Evolutionary conservation across 768 basidiomycete genomes (phyloP).

Genomic region (Lactarius quietus): DNA sequence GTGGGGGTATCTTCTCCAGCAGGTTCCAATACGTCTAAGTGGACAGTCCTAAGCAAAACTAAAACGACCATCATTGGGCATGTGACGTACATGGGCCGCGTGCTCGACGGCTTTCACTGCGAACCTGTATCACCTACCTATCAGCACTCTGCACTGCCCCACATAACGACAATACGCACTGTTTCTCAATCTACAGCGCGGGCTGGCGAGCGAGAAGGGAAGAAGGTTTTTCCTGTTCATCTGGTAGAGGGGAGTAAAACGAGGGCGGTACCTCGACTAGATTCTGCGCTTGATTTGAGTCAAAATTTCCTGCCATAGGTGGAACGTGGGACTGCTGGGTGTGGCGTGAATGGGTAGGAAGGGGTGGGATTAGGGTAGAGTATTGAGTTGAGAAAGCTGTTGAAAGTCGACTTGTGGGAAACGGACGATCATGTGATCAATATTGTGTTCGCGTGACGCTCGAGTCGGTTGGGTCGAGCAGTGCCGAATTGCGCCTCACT

Average conservation of each 20-base stretch:
- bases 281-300: slow-evolving; percentile 92
- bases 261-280: slow-evolving; percentile 64
- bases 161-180: slow-evolving; percentile 50
- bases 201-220: not conserved
- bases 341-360: not conserved
- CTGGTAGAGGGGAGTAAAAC: not conserved
- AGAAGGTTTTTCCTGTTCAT: slow-evolving; percentile 26
- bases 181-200: slow-evolving; percentile 80
- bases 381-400: not conserved
- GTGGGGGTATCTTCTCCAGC: slow-evolving; percentile 73
- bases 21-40: slow-evolving; percentile 92
- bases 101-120: slow-evolving; percentile 97
- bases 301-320: slow-evolving; percentile 47
- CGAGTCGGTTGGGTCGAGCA: no score
- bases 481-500: no score
- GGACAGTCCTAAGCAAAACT: not conserved
- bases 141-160: slow-evolving; percentile 1
- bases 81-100: slow-evolving; percentile 71
- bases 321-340: not conserved
- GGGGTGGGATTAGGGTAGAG: not conserved
- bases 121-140: slow-evolving; percentile 47
- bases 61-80: slow-evolving; percentile 5
- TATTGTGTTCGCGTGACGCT: no score
- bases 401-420: not conserved
- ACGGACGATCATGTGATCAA: no score